Conservation (phyloP, 164 flowering plant species). For the Liquidambar formosana region DNA sequence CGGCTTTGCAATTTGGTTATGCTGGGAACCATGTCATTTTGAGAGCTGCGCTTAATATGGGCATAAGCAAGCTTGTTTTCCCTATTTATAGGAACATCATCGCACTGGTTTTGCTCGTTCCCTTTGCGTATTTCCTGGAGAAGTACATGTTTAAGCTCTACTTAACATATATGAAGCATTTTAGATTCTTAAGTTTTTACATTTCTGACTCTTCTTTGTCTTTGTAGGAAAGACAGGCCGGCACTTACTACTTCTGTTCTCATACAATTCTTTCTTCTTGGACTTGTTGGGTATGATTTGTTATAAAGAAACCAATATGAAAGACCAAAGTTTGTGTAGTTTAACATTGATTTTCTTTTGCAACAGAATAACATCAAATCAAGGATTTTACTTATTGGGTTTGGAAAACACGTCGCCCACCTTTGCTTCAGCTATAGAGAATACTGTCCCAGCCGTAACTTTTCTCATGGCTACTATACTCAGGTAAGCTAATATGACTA, state of each 20-base stretch:
- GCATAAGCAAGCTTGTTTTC: conserved; percentile 33
- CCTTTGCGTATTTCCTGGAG: conserved; percentile 28
- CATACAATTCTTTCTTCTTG: conserved; percentile 28
- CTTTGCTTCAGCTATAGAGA: conserved; percentile 87
- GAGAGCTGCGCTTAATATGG: conserved; percentile 28
- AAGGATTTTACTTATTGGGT: conserved; percentile 62
- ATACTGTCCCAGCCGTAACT: conserved; percentile 84
- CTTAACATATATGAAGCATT: background rate
- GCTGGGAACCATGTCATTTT: conserved; percentile 24
- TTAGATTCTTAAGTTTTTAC: too few species aligned
- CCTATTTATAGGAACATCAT: conserved; percentile 29
- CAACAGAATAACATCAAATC: too few species aligned
- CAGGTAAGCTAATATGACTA: conserved; percentile 7
- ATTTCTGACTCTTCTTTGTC: background rate
- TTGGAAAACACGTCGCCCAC: conserved; percentile 85
- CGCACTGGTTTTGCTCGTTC: conserved; percentile 19
- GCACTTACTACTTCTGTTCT: conserved; percentile 4
- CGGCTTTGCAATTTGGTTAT: conserved; percentile 16
- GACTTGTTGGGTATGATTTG: conserved; percentile 25
- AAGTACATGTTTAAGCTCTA: conserved; percentile 14
- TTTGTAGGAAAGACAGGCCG: conserved; percentile 28
- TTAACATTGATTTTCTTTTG: too few species aligned
- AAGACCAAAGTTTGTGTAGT: too few species aligned
- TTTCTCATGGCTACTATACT: conserved; percentile 44
- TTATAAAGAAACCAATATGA: too few species aligned